Base-by-base conservation (phyloP, 441 rosid genomes). In the Populus hybrid region DNA sequence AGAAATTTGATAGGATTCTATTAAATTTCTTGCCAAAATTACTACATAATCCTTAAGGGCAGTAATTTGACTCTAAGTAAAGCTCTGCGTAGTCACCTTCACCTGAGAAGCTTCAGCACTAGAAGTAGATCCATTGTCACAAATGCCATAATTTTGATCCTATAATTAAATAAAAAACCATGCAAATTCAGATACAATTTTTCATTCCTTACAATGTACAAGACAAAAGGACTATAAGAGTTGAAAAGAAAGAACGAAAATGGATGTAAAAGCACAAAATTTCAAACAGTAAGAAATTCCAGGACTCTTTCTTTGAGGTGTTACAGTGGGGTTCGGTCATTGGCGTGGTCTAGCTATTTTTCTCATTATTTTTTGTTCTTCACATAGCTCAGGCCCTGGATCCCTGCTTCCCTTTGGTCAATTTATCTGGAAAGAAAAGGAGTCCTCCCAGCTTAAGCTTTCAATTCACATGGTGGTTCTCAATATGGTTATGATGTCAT, bases 51-150 rank as follows among this genome's bases (percentile, higher is more conserved):
- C 61, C 63, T 57, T 57, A 57, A 20, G 23, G 63, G 63, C 21
- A 20, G 23, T 67, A 42, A 65, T 57, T 32, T 40, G 12, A 35
- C 53, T 24, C 9, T 26, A 40, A n/a, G n/a, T 71, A 21, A 85
- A 76, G 89, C 82, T 84, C 80, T 83, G 68, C 81, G 80, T 23
- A 75, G 86, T 80, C 74, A 82, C 70, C 88, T 90, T 90, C 68
- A 72, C 57, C 70, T 82, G 92, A 73, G 87, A 81, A 81, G 75
- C 83, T 81, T 87, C 90, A 68, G 85, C 76, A 70, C 84, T 84
- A 76, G 92, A 87, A 68, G 85, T 66, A 76, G 86, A 86, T 77
- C 75, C 93, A 84, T 86, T 84, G 75, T 79, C 87, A 74, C 77
- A 75, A 36, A 70, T 18, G 71, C 59, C 66, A 63, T 78, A 77